phyloP scores from a whole-genome alignment of 2,329 filamentous ascomycete species.

The Alternaria angustiovoidea region DNA sequence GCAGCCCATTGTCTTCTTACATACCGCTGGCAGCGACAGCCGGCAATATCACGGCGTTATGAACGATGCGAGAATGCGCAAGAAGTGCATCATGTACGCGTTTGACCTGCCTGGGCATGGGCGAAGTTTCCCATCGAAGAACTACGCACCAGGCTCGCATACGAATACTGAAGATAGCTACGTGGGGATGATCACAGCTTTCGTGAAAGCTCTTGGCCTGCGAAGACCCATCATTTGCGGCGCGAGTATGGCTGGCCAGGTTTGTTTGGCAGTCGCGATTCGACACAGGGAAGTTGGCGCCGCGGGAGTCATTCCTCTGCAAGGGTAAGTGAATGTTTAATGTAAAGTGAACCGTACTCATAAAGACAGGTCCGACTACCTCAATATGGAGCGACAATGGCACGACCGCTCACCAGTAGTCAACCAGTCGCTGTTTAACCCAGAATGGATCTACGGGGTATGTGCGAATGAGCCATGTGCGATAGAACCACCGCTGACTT shows the following conservation, averaged over 20 bases:
- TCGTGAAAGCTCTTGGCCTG: conserved; percentile 55
- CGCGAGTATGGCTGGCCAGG: conserved; percentile 61
- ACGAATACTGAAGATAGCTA: conserved; percentile 60
- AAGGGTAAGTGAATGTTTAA: conserved; percentile 44
- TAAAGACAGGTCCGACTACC: conserved; percentile 46
- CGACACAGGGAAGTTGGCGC: conserved; percentile 58
- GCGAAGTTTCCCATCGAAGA: conserved; percentile 56
- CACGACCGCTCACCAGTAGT: conserved; percentile 58
- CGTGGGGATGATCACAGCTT: conserved; percentile 55
- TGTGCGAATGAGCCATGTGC: neutral
- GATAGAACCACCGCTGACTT: conserved; percentile 4
- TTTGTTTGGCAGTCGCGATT: conserved; percentile 58
- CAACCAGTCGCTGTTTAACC: conserved; percentile 59
- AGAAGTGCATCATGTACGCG: conserved; percentile 59
- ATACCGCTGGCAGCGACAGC: conserved; percentile 58
- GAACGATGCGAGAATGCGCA: conserved; percentile 58
- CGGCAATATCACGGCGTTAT: conserved; percentile 62
- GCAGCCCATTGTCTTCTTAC: conserved; percentile 57
- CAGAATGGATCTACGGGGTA: conserved; percentile 59
- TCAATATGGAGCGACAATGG: conserved; percentile 56
- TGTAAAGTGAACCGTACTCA: conserved; percentile 29
- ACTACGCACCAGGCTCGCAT: conserved; percentile 55
- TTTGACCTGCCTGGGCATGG: conserved; percentile 62
- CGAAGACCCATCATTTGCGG: conserved; percentile 60
- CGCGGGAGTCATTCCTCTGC: conserved; percentile 57